Evolutionary conservation across 441 rosid species (phyloP).

Genomic region (Adansonia rubrostipa): DNA sequence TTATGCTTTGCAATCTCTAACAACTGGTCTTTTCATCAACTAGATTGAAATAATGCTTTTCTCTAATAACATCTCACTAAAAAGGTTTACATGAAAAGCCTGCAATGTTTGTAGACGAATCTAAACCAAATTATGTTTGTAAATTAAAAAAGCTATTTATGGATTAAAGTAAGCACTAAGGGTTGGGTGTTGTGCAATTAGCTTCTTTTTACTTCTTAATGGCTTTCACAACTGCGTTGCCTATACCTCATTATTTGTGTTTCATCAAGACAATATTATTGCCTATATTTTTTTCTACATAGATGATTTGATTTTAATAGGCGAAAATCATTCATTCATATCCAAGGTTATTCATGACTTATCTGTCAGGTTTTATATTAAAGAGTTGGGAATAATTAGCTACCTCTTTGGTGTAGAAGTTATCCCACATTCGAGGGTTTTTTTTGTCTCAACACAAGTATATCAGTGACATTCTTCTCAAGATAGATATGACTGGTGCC

Average conservation of each 20-base stretch:
- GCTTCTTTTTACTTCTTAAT: neutral
- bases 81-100: neutral
- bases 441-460: too few species aligned
- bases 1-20: neutral
- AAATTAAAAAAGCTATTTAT: neutral
- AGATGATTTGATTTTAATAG: too few species aligned
- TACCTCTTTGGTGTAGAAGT: too few species aligned
- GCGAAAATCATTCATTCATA: too few species aligned
- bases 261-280: neutral
- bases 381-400: too few species aligned
- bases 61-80: neutral
- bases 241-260: neutral
- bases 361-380: too few species aligned
- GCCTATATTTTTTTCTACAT: neutral
- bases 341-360: too few species aligned
- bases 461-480: too few species aligned
- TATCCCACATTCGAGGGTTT: too few species aligned
- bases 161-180: neutral
- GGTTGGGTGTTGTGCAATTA: neutral
- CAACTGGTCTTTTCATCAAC: neutral
- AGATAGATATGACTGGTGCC: too few species aligned
- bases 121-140: neutral
- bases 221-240: neutral
- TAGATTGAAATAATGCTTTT: neutral
- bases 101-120: neutral